These are phyloP conservation scores for Hansfordia pulvinata DNA, from an alignment of 2,329 filamentous ascomycete genomes.

Conservation along the genomic window DNA sequence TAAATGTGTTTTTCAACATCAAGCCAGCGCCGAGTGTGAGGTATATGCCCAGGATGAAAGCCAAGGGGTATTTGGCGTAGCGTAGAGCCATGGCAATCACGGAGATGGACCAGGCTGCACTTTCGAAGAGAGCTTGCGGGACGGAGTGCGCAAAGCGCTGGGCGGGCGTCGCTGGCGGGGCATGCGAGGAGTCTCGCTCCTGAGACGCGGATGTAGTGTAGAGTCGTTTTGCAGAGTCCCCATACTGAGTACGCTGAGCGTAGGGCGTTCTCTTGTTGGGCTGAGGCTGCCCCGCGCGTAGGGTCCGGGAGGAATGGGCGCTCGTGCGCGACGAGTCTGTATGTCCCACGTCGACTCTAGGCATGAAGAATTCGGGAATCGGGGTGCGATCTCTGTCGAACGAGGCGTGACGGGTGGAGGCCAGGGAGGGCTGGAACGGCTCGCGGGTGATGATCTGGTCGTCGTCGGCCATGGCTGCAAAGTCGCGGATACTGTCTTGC, in stretches of 20 bases:
- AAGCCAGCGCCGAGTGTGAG: conserved; percentile 44
- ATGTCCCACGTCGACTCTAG: conserved; percentile 27
- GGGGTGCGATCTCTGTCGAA: conserved; percentile 23
- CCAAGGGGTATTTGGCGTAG: conserved; percentile 51
- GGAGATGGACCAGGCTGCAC: conserved; percentile 35
- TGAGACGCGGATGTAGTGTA: conserved; percentile 3
- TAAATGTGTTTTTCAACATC: conserved; percentile 47
- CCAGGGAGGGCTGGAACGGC: conserved; percentile 39
- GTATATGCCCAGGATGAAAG: conserved; percentile 46
- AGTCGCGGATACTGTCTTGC: conserved; percentile 42
- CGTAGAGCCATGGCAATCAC: conserved; percentile 45
- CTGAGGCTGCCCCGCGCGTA: conserved; percentile 12
- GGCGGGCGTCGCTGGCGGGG: conserved; percentile 9
- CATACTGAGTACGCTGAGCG: conserved; percentile 7
- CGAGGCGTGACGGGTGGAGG: conserved; percentile 12
- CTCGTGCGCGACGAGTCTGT: conserved; percentile 20
- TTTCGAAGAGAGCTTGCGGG: conserved; percentile 23
- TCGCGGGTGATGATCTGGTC: conserved; percentile 39
- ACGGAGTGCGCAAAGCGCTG: conserved; percentile 20
- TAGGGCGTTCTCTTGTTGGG: conserved; percentile 15
- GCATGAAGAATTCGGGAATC: conserved; percentile 41
- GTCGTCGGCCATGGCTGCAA: conserved; percentile 37
- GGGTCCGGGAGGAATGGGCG: conserved; percentile 19
- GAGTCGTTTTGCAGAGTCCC: conserved; percentile 8
- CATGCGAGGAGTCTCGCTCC: conserved; percentile 3